Evolutionary conservation across 116 monocot genomes (phyloP).

Genomic region (Thalassia testudinum): DNA sequence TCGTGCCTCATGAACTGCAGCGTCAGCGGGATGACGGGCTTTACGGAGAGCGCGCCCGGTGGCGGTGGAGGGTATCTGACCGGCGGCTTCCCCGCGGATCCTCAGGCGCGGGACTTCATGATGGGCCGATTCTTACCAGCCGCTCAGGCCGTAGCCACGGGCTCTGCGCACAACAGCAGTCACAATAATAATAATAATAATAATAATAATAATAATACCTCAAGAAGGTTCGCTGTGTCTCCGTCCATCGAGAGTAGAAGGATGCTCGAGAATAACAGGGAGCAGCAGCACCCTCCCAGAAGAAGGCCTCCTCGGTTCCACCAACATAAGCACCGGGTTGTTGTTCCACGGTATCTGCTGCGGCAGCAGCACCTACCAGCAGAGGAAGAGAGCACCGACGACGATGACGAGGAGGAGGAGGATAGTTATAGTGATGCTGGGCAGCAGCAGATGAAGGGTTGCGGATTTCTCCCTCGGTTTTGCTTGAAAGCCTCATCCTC

Average conservation of each 20-base stretch:
- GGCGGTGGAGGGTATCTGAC: too few species aligned
- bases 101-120: conserved; percentile 48
- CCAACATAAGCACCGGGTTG: conserved; percentile 20
- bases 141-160: conserved; percentile 48
- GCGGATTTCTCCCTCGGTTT: conserved; percentile 57
- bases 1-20: conserved; percentile 81
- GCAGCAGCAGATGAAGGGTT: conserved; percentile 29
- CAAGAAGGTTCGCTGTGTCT: too few species aligned
- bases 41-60: too few species aligned
- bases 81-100: conserved; percentile 15
- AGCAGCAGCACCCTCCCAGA: conserved; percentile 10
- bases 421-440: conserved; percentile 15
- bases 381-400: conserved; percentile 16
- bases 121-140: conserved; percentile 82
- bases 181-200: too few species aligned
- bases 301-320: conserved; percentile 14
- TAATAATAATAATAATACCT: too few species aligned
- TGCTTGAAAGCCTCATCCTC: too few species aligned
- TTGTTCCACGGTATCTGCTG: conserved; percentile 10
- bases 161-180: conserved; percentile 17
- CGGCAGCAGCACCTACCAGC: background rate
- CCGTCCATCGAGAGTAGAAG: background rate
- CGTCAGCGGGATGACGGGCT: conserved; percentile 41
- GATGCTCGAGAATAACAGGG: conserved; percentile 4
- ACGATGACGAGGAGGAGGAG: conserved; percentile 23